Percentiles rank a stretch among this genome's conserved stretches.
Conservation (phyloP, 2,329 filamentous ascomycete genomes). For the Colletotrichum sublineola region DNA sequence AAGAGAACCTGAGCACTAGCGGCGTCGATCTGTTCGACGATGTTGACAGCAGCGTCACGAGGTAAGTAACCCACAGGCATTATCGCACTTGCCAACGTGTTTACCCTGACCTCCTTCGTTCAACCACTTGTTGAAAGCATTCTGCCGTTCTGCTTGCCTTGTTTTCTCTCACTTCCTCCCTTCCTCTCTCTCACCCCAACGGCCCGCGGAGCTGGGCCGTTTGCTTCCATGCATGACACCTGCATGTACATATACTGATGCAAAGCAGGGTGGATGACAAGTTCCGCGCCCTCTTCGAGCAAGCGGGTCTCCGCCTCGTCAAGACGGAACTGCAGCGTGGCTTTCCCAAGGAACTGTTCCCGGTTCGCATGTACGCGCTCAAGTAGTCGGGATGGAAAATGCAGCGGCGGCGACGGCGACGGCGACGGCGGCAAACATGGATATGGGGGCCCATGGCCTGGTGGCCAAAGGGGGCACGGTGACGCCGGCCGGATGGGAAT, state of each 20-base stretch:
- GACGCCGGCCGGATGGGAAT: constrained; percentile 27
- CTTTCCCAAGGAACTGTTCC: constrained; percentile 76
- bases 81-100: constrained; percentile 1
- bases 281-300: constrained; percentile 76
- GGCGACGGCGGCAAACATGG: constrained; percentile 35
- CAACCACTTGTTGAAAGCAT: constrained; percentile 26
- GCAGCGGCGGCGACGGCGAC: constrained; percentile 20
- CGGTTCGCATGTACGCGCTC: constrained; percentile 84
- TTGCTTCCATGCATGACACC: constrained; percentile 37
- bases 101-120: constrained; percentile 20
- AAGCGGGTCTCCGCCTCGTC: constrained; percentile 77
- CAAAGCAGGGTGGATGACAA: constrained; percentile 74
- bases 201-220: constrained; percentile 22
- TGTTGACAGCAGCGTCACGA: constrained; percentile 41
- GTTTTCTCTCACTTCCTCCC: constrained; percentile 10
- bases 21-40: constrained; percentile 69
- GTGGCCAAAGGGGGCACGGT: constrained; percentile 16
- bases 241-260: constrained; percentile 31
- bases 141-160: constrained; percentile 24
- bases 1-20: constrained; percentile 78
- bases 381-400: constrained; percentile 50
- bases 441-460: constrained; percentile 26
- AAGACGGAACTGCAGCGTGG: constrained; percentile 80
- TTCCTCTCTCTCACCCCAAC: constrained; percentile 5
- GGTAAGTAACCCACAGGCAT: constrained; percentile 22